These are phyloP conservation scores for Sistotremastrum niveocremeum DNA, from an alignment of 768 basidiomycete genomes.

Conservation along the genomic window DNA sequence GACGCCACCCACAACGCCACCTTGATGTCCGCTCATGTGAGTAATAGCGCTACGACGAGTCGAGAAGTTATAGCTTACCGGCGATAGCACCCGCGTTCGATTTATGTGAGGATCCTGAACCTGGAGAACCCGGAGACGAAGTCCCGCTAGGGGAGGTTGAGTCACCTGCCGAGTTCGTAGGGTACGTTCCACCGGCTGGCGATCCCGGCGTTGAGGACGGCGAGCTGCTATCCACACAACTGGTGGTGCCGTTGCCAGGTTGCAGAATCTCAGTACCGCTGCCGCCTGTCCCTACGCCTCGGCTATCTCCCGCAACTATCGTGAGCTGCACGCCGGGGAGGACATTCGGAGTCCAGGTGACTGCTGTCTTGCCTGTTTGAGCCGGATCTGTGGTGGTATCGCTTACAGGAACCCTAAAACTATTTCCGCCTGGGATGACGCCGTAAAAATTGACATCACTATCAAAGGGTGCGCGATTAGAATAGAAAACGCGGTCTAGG, in stretches of 20 bases:
- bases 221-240: conserved; percentile 43
- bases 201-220: conserved; percentile 67
- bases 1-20: conserved; percentile 48
- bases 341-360: conserved; percentile 52
- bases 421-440: conserved; percentile 69
- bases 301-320: conserved; percentile 50
- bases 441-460: conserved; percentile 35
- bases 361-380: conserved; percentile 40
- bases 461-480: not conserved
- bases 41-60: not conserved
- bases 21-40: conserved; percentile 8
- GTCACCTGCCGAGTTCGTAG: conserved; percentile 29
- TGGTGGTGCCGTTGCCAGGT: conserved; percentile 33
- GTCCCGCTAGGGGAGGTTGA: conserved; percentile 2
- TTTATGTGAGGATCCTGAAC: conserved; percentile 1
- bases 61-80: conserved; percentile 19
- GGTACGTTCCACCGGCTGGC: conserved; percentile 63
- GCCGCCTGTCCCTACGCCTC: conserved; percentile 58
- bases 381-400: conserved; percentile 24
- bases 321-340: conserved; percentile 53
- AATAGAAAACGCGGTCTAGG: not conserved
- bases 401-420: conserved; percentile 48
- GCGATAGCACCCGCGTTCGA: conserved; percentile 37
- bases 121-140: conserved; percentile 15
- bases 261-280: conserved; percentile 45